These are phyloP conservation scores for Blastocystis hominis DNA, from an alignment of 352 stramenopile species.

Conservation along the genomic window DNA sequence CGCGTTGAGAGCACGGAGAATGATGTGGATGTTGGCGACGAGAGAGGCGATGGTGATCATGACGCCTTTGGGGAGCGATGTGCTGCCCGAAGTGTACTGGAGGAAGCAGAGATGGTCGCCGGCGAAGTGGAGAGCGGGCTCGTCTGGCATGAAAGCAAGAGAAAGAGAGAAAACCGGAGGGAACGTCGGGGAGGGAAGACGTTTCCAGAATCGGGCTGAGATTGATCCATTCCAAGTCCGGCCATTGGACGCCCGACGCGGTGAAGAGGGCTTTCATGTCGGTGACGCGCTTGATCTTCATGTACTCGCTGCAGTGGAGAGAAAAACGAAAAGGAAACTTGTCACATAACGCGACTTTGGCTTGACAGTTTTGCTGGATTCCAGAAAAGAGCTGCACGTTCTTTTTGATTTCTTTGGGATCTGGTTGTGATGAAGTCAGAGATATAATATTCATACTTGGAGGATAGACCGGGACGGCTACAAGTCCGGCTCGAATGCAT, in stretches of 20 bases:
- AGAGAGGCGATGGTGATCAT: slow-evolving; percentile 90
- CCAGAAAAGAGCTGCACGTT: slow-evolving; percentile 85
- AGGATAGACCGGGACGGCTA: slow-evolving; percentile 85
- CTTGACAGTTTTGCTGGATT: slow-evolving; percentile 80
- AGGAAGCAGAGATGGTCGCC: slow-evolving; percentile 82
- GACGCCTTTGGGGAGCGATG: slow-evolving; percentile 91
- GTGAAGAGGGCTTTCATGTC: slow-evolving; percentile 65
- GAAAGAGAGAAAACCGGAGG: not conserved
- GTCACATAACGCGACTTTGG: slow-evolving; percentile 72
- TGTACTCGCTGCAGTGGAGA: not conserved
- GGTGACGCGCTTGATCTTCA: slow-evolving; percentile 14
- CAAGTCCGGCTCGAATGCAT: slow-evolving; percentile 80
- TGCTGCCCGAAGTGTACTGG: slow-evolving; percentile 98
- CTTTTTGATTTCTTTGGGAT: slow-evolving; percentile 85
- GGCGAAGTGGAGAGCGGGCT: slow-evolving; percentile 31
- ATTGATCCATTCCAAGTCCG: slow-evolving; percentile 64
- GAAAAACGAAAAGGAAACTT: not conserved
- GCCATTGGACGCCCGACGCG: slow-evolving; percentile 60
- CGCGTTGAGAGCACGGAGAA: slow-evolving; percentile 80
- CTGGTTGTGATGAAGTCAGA: slow-evolving; percentile 60
- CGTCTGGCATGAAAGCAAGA: not conserved
- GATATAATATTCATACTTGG: slow-evolving; percentile 38
- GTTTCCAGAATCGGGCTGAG: slow-evolving; percentile 59
- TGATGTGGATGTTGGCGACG: slow-evolving; percentile 86
- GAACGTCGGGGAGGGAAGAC: not conserved